phyloP scores from a whole-genome alignment of 371 early-diverging fungal species.

The Parasitella parasitica region DNA sequence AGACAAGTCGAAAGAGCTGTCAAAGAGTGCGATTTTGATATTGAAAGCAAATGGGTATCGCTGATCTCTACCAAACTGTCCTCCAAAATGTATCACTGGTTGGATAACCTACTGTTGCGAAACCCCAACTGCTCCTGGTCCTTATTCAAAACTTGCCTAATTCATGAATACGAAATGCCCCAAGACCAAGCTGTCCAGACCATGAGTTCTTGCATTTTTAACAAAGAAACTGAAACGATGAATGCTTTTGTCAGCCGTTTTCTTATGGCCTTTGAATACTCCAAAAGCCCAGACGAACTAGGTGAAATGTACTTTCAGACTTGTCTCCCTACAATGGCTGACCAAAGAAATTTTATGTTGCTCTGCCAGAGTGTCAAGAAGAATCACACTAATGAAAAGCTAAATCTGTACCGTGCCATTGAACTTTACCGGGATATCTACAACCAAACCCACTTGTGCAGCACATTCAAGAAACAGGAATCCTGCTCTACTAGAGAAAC shows the following conservation, averaged over 20 bases:
- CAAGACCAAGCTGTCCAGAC: background rate
- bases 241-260: background rate
- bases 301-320: background rate
- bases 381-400: background rate
- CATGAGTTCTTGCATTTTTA: background rate
- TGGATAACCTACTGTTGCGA: background rate
- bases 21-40: background rate
- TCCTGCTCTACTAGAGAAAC: background rate
- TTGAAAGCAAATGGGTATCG: background rate
- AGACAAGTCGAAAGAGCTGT: background rate
- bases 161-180: background rate
- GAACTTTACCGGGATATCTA: background rate
- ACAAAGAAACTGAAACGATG: background rate
- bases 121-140: background rate
- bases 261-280: background rate
- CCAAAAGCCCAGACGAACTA: background rate
- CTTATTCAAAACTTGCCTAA: background rate
- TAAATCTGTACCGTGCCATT: background rate
- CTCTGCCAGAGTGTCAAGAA: background rate
- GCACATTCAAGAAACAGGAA: background rate
- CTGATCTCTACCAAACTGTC: background rate
- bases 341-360: background rate
- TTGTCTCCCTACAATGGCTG: background rate
- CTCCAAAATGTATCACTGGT: background rate
- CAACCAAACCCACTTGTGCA: background rate